Evolutionary conservation across 768 basidiomycete genomes (phyloP).

Genomic region (Fibroporia radiculosa): DNA sequence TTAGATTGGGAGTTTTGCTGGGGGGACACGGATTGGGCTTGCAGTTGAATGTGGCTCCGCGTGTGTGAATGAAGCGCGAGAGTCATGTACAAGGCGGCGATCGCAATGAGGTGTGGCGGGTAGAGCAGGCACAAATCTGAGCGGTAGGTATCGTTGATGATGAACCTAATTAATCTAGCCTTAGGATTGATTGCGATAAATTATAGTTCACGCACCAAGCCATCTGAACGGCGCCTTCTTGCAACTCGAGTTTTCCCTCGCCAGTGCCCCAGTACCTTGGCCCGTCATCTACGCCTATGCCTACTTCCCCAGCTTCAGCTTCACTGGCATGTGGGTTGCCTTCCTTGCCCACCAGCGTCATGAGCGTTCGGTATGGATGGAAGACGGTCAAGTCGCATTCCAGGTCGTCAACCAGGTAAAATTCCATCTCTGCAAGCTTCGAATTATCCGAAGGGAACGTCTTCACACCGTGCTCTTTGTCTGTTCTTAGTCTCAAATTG

Average conservation of each 20-base stretch:
- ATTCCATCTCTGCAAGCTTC: conserved; percentile 97
- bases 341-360: conserved; percentile 66
- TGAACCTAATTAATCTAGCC: conserved; percentile 58
- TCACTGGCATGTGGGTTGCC: conserved; percentile 29
- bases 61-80: conserved; percentile 65
- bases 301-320: conserved; percentile 51
- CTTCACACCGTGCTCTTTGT: conserved; percentile 65
- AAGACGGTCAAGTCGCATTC: conserved; percentile 91
- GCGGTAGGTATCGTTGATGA: conserved; percentile 94
- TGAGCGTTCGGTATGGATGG: conserved; percentile 89
- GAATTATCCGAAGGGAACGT: conserved; percentile 83
- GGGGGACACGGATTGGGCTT: conserved; percentile 21
- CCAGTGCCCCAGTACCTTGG: conserved; percentile 75
- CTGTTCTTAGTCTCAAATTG: conserved; percentile 12
- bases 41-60: conserved; percentile 34
- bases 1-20: conserved; percentile 8
- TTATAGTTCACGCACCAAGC: conserved; percentile 62
- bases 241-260: conserved; percentile 69
- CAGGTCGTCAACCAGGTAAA: conserved; percentile 93
- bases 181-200: not conserved
- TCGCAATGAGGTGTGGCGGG: conserved; percentile 90
- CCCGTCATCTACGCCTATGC: conserved; percentile 46
- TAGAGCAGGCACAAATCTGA: conserved; percentile 91
- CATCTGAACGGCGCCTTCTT: conserved; percentile 73
- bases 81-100: conserved; percentile 86